A percentile compares a stretch with the other conserved stretches of the same genome.
Evolutionary conservation across 768 basidiomycete species (phyloP).

Genomic region (Termitomyces sp.): DNA sequence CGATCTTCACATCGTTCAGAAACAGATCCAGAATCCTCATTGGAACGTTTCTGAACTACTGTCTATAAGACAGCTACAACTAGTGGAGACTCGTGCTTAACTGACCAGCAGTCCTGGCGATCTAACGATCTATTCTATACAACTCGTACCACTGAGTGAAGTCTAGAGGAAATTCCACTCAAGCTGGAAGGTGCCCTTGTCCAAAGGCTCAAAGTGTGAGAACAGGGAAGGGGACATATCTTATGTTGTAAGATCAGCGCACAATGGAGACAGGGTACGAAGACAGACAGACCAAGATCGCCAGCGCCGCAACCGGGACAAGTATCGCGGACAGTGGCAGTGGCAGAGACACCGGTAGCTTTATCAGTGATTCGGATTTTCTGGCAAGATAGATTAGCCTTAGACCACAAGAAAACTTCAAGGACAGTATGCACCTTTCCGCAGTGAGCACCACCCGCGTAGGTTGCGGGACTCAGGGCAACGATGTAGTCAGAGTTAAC

Average conservation of each 20-base stretch:
- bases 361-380: conserved; percentile 13
- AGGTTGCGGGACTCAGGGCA: conserved; percentile 16
- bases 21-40: not conserved
- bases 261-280: not conserved
- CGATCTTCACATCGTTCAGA: not conserved
- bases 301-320: conserved; percentile 16
- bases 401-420: not conserved
- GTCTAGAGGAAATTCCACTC: conserved; percentile 13
- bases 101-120: conserved; percentile 3
- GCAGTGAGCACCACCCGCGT: conserved; percentile 17
- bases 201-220: conserved; percentile 13
- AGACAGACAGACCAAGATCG: conserved; percentile 16
- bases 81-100: not conserved
- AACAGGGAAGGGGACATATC: conserved; percentile 21
- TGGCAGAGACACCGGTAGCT: conserved; percentile 11
- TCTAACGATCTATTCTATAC: not conserved
- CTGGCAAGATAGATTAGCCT: conserved; percentile 1
- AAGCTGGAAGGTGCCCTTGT: conserved; percentile 13
- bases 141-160: not conserved
- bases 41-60: not conserved
- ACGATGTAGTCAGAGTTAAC: conserved; percentile 20
- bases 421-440: conserved; percentile 11
- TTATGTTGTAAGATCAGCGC: conserved; percentile 2
- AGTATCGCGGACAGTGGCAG: conserved; percentile 18
- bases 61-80: not conserved